Evolutionary conservation across 2,329 filamentous ascomycete genomes (phyloP).

Genomic region (Fusarium sp.): DNA sequence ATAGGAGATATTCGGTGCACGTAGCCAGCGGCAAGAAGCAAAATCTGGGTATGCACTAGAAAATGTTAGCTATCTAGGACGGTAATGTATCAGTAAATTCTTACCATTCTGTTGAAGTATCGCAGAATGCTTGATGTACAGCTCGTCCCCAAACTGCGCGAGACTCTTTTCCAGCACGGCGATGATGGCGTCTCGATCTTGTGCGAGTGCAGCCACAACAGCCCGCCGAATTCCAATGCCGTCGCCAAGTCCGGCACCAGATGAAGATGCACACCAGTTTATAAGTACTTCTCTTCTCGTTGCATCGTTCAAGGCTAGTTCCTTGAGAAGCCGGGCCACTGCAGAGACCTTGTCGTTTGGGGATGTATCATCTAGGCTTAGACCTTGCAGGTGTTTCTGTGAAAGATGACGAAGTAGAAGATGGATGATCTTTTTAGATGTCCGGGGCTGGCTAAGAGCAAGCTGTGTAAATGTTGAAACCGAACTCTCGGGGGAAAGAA

Average conservation of each 20-base stretch:
- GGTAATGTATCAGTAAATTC: too few relatives aligned
- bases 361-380: conserved; percentile 52
- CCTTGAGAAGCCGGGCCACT: conserved; percentile 68
- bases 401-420: conserved; percentile 59
- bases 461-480: conserved; percentile 49
- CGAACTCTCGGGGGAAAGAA: conserved; percentile 51
- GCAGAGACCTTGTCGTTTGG: conserved; percentile 64
- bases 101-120: conserved; percentile 89
- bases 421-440: conserved; percentile 47
- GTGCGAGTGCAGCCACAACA: conserved; percentile 69
- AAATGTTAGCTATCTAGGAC: conserved; percentile 41
- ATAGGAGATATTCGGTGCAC: conserved; percentile 75
- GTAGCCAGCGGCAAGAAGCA: conserved; percentile 83
- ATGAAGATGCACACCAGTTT: conserved; percentile 74
- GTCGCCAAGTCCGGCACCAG: conserved; percentile 74
- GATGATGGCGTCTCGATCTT: conserved; percentile 65
- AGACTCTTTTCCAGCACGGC: conserved; percentile 76
- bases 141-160: conserved; percentile 82
- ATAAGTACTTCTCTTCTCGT: conserved; percentile 67
- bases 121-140: conserved; percentile 88
- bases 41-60: conserved; percentile 80
- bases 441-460: conserved; percentile 49
- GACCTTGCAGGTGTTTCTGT: conserved; percentile 57
- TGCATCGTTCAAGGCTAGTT: conserved; percentile 62
- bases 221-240: conserved; percentile 76